Evolutionary conservation across 2,329 filamentous ascomycete species (phyloP), one percentile per base, ranked within the genome.

Genomic region (Camptophora hylomeconis): DNA sequence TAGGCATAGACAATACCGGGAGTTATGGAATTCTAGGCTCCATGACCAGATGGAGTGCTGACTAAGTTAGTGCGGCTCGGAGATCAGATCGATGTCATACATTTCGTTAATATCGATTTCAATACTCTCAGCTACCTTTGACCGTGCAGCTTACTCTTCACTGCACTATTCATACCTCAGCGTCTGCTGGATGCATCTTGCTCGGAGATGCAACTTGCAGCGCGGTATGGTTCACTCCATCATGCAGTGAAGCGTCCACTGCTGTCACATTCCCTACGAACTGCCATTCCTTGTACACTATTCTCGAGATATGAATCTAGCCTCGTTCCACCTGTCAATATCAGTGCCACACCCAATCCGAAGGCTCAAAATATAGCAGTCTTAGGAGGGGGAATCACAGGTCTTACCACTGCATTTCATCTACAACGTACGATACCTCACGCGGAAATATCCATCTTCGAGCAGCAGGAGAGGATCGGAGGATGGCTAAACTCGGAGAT

Each of bases 331-430:
- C 16, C 19, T 13, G 24, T 21, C 20, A 13, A 13, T 14, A 19
- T 30, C n/a, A 28, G 22, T 16, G 8, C 25, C 10, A 21, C 32
- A 10, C 37, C 42, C 5, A 45, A 45, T 24, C 38, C 41, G 7
- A 38, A 50, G 26, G 40, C 46, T 19, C 56, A 50, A 35, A 49
- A 60, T 45, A 53, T 82, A 31, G 81, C 79, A 14, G 64, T 92
- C 28, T 54, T 92, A 17, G 84, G 84, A 29, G 82, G 75, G 36
- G 84, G 84, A 21, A 75, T 93, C 49, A 89, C 82, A 2, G 84
- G 84, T 28, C 67, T 93, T 26, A 70, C 77, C 19, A 67, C 75
- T 20, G 82, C 83, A 17, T 82, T 81, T 59, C 84, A 81, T 52
- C 63, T 93, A 24, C 64, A 74, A 8, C 70, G 71, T 41, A 62